Evolutionary conservation across 345 rosid genomes (phyloP).

Genomic region (Mangifera indica): DNA sequence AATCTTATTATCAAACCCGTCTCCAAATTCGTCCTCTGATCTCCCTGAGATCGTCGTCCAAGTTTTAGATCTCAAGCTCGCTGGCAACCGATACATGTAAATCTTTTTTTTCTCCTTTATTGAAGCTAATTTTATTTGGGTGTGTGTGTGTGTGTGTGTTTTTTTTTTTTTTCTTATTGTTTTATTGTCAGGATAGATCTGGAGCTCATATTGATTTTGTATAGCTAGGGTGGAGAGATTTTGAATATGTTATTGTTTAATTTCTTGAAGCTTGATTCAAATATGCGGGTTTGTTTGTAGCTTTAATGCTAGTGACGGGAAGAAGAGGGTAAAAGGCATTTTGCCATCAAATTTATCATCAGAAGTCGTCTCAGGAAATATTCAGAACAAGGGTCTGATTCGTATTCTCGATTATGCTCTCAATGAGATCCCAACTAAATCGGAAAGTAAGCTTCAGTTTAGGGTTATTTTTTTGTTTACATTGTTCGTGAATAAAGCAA

Average conservation of each 20-base stretch:
- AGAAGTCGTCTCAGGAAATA: constrained; percentile 62
- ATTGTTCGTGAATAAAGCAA: too few relatives aligned
- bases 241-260: background rate
- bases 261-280: background rate
- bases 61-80: constrained; percentile 74
- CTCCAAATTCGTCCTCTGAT: constrained; percentile 56
- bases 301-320: constrained; percentile 83
- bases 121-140: too few relatives aligned
- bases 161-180: background rate
- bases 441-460: constrained; percentile 49
- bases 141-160: background rate
- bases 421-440: constrained; percentile 81
- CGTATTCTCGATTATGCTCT: constrained; percentile 69
- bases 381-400: constrained; percentile 71
- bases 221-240: background rate
- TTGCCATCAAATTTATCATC: constrained; percentile 58
- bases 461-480: too few relatives aligned
- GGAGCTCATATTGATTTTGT: background rate
- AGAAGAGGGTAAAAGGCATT: constrained; percentile 56
- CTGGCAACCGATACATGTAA: constrained; percentile 80
- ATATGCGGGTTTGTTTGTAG: constrained; percentile 29
- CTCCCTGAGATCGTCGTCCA: constrained; percentile 64
- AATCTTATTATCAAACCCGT: constrained; percentile 52
- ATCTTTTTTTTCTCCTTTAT: background rate
- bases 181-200: background rate